Evolutionary conservation across 2,329 filamentous ascomycete species (phyloP).

Genomic region (Arthrocladium fulminans): DNA sequence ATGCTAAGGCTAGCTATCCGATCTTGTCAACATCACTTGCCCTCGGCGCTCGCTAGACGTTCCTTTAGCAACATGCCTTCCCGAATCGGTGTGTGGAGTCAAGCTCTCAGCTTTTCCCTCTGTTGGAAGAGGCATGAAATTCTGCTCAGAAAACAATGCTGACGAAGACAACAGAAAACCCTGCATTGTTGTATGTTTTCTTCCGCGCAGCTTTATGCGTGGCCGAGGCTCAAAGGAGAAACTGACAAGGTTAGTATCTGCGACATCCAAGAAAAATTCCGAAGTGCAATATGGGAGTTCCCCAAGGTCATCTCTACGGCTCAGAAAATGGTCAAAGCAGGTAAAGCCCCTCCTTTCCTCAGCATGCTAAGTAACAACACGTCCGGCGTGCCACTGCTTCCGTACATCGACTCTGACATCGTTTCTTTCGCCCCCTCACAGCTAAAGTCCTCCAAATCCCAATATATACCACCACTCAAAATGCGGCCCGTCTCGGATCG

Average conservation of each 20-base stretch:
- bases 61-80: constrained; percentile 7
- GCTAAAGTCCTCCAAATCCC: constrained; percentile 60
- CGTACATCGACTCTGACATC: constrained; percentile 24
- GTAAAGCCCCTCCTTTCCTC: too few relatives aligned
- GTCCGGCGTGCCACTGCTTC: background rate
- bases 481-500: constrained; percentile 64
- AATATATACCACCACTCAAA: constrained; percentile 80
- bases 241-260: constrained; percentile 58
- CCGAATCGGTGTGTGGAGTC: background rate
- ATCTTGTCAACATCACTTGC: background rate
- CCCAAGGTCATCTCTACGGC: constrained; percentile 64
- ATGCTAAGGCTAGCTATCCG: background rate
- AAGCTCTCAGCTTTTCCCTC: background rate
- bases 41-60: background rate
- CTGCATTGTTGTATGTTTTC: constrained; percentile 37
- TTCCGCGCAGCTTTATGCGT: constrained; percentile 1
- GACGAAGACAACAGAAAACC: constrained; percentile 31
- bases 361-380: too few relatives aligned
- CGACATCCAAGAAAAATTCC: constrained; percentile 91
- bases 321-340: constrained; percentile 59
- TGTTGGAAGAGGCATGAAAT: too few relatives aligned
- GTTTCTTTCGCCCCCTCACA: constrained; percentile 19
- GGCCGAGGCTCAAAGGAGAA: background rate
- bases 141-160: background rate
- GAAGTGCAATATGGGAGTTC: constrained; percentile 72